Conservation (phyloP, 2,329 filamentous ascomycete genomes). For the Hypoxylon sp. region DNA sequence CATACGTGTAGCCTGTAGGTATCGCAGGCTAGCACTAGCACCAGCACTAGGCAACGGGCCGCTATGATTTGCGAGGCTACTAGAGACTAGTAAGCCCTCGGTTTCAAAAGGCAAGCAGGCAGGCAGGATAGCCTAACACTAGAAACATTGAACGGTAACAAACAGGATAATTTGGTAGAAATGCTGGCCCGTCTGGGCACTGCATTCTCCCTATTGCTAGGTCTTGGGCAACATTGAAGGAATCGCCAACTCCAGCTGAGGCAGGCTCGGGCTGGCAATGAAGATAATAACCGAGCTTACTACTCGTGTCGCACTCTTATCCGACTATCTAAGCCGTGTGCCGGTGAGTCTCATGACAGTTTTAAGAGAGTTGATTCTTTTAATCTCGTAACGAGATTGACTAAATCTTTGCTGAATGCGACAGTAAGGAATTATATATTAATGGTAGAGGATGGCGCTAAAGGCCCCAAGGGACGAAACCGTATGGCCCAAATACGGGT, state of each 20-base stretch:
- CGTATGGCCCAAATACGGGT: too few species aligned
- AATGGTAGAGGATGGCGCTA: too few species aligned
- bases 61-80: slow-evolving; percentile 33
- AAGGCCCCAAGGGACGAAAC: too few species aligned
- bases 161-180: slow-evolving; percentile 41
- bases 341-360: slow-evolving; percentile 19
- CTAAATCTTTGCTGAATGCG: slow-evolving; percentile 31
- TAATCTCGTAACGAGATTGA: slow-evolving; percentile 42
- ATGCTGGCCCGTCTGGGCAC: slow-evolving; percentile 36
- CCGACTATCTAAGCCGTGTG: slow-evolving; percentile 28
- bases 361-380: slow-evolving; percentile 26
- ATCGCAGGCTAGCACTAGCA: slow-evolving; percentile 19
- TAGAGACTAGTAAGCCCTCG: slow-evolving; percentile 41
- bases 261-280: slow-evolving; percentile 25
- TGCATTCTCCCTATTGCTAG: slow-evolving; percentile 23
- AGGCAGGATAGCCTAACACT: slow-evolving; percentile 24
- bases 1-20: too few species aligned
- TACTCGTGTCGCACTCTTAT: slow-evolving; percentile 35
- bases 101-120: slow-evolving; percentile 15
- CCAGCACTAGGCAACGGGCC: slow-evolving; percentile 28
- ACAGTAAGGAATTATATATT: slow-evolving; percentile 28
- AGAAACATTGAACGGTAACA: slow-evolving; percentile 34
- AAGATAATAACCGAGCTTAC: slow-evolving; percentile 42
- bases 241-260: slow-evolving; percentile 27
- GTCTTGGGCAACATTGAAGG: slow-evolving; percentile 2